Evolutionary conservation across 148 eudicot species (phyloP).

Genomic region (Rheum nobile): DNA sequence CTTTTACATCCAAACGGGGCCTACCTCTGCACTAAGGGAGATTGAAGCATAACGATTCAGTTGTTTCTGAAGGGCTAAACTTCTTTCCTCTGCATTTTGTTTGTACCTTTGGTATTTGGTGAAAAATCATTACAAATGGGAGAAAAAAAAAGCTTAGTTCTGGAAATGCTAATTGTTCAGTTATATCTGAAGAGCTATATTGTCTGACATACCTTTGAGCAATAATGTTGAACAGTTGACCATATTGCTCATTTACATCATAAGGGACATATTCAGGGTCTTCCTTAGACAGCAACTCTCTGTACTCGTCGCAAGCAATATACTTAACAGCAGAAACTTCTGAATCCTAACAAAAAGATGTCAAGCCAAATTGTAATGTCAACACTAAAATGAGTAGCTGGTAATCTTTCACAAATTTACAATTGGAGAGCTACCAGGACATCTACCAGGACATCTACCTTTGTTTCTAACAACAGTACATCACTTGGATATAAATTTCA

Average conservation of each 20-base stretch:
- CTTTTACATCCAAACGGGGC: background rate
- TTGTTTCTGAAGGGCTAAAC: constrained; percentile 58
- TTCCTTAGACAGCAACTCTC: constrained; percentile 45
- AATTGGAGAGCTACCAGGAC: background rate
- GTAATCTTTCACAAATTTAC: background rate
- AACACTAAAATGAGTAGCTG: background rate
- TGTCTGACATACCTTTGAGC: constrained; percentile 37
- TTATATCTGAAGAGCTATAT: background rate
- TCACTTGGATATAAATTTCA: background rate
- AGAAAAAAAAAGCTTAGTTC: background rate
- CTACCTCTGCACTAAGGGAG: constrained; percentile 69
- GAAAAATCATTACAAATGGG: background rate
- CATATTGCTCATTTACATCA: constrained; percentile 61
- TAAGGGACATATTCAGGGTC: constrained; percentile 77
- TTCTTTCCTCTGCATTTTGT: constrained; percentile 41
- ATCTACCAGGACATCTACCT: background rate
- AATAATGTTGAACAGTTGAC: constrained; percentile 61
- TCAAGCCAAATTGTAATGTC: background rate
- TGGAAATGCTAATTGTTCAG: constrained; percentile 1
- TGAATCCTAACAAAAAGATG: constrained; percentile 43
- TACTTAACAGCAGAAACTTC: constrained; percentile 97
- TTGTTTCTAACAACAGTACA: background rate
- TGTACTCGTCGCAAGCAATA: constrained; percentile 60
- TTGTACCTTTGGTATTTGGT: constrained; percentile 43
- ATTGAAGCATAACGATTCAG: constrained; percentile 69